Evolutionary conservation across 768 basidiomycete genomes (phyloP), one percentile per base, ranked within the genome.

Genomic region (Grammothele lineata): DNA sequence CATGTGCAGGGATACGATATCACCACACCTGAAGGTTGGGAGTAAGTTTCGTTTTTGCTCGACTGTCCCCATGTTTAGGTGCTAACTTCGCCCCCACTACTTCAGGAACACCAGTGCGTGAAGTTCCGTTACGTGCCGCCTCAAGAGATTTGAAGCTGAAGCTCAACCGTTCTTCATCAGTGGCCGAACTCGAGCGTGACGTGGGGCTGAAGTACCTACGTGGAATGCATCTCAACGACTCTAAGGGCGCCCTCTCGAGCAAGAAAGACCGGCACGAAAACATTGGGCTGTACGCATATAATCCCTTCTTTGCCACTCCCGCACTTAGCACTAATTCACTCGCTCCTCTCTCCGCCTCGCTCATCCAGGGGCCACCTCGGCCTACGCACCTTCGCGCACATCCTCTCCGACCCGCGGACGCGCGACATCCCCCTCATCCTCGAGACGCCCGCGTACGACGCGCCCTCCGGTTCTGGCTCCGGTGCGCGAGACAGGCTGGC

Each of bases 151-250:
- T 5, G 23, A 22, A 24, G 12, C 21, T 34, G 4, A 36, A n/a
- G 22, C 30, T 23, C 12, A 2, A 5, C 23, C 21, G 24, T 22
- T 27, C 19, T 23, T 19, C 26, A 7, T 2, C 54, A 81, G 87
- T 91, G 64, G 57, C 68, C 10, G 67, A 75, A 37, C 91, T 93
- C 55, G 81, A 87, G 25, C 57, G 70, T n/a, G 67, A 76, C 49
- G 72, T 94, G 3, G 88, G 92, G 2, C 56, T 88, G 21, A 60
- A 71, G 11, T 92, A 90, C 59, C 78, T 93, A 14, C 74, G 80
- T 3, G 91, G 84, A 1, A 85, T 92, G 77, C 92, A 94, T 57
- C 60, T 92, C 37, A 94, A 94, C 59, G 91, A 92, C 61, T 87
- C 86, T 11, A 88, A 89, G 62, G 76, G 74, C 8, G 70, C 67